These are phyloP conservation scores for Fraxinus pennsylvanica DNA, from an alignment of 257 asterid genomes.

Conservation along the genomic window DNA sequence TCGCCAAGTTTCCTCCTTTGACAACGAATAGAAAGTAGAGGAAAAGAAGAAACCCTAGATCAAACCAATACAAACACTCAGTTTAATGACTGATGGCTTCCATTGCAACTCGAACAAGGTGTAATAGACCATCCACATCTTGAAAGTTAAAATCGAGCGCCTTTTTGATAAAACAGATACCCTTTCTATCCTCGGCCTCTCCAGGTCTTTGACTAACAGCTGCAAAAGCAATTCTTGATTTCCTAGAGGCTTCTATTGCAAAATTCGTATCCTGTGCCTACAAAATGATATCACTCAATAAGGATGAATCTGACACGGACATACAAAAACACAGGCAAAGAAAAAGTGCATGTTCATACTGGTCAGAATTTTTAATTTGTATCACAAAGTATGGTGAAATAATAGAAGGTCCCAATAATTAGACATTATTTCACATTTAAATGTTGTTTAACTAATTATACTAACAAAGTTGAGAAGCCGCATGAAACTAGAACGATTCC, in stretches of 20 bases:
- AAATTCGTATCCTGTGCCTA: constrained; percentile 79
- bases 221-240: constrained; percentile 67
- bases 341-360: neutral
- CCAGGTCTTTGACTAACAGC: constrained; percentile 65
- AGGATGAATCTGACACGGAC: neutral
- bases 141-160: constrained; percentile 91
- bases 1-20: constrained; percentile 9
- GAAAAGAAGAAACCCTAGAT: constrained; percentile 27
- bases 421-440: constrained; percentile 1
- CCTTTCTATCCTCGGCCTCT: constrained; percentile 56
- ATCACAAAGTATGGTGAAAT: neutral
- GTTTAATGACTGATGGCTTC: constrained; percentile 65
- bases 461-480: constrained; percentile 30
- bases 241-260: constrained; percentile 97
- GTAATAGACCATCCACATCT: constrained; percentile 78
- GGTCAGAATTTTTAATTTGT: neutral
- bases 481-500: constrained; percentile 38
- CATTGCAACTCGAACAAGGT: constrained; percentile 80
- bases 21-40: constrained; percentile 23
- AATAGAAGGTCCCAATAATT: neutral
- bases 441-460: neutral
- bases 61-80: constrained; percentile 20
- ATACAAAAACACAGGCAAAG: neutral
- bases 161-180: constrained; percentile 56
- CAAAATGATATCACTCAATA: constrained; percentile 22